phyloP scores from a whole-genome alignment of 2,329 filamentous ascomycete genomes.

The Blumeria graminis region DNA sequence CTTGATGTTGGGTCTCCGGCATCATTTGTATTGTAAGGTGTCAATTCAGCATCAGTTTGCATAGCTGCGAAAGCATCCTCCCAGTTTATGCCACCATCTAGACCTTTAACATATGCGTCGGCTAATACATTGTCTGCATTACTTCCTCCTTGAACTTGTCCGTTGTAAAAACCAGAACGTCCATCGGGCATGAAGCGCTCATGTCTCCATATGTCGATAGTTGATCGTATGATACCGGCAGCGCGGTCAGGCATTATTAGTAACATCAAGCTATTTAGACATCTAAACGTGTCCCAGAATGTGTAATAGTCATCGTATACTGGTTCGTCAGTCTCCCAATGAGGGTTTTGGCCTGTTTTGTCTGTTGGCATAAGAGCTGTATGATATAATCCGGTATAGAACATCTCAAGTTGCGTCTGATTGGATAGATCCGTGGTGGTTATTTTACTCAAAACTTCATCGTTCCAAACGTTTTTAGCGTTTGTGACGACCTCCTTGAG shows the following conservation, averaged over 20 bases:
- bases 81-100: slow-evolving; percentile 37
- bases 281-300: slow-evolving; percentile 38
- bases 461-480: slow-evolving; percentile 33
- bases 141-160: slow-evolving; percentile 41
- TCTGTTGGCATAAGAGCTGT: slow-evolving; percentile 47
- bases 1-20: slow-evolving; percentile 27
- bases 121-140: slow-evolving; percentile 50
- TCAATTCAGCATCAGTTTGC: slow-evolving; percentile 39
- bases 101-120: slow-evolving; percentile 46
- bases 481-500: slow-evolving; percentile 18
- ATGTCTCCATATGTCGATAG: slow-evolving; percentile 42
- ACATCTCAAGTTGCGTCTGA: slow-evolving; percentile 27
- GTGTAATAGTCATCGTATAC: slow-evolving; percentile 52
- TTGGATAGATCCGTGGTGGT: slow-evolving; percentile 30
- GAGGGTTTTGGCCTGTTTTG: slow-evolving; percentile 44
- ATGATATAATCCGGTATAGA: slow-evolving; percentile 41
- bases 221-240: slow-evolving; percentile 38
- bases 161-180: slow-evolving; percentile 44
- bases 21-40: slow-evolving; percentile 33
- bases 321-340: slow-evolving; percentile 36
- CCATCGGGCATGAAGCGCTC: slow-evolving; percentile 41
- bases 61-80: slow-evolving; percentile 33
- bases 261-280: slow-evolving; percentile 36
- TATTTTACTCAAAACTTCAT: slow-evolving; percentile 36
- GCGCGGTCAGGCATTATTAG: slow-evolving; percentile 36